Evolutionary conservation across 345 rosid species (phyloP).

Genomic region (Syzygium jambos): DNA sequence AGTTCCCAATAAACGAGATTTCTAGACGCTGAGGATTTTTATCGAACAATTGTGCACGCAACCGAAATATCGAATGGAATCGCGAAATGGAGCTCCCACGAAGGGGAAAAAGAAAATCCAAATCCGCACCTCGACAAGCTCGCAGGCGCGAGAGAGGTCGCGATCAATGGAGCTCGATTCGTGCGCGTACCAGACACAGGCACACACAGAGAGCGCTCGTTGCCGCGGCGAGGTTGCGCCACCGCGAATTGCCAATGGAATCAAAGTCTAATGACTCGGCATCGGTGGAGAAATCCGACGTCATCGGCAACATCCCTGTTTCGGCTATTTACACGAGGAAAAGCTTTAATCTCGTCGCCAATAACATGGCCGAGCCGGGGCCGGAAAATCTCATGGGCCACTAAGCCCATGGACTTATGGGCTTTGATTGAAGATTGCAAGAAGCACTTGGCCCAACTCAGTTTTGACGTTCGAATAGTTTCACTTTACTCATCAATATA

Average conservation of each 20-base stretch:
- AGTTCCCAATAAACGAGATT: too few relatives aligned
- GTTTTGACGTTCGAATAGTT: neutral
- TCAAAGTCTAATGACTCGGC: neutral
- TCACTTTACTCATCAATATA: neutral
- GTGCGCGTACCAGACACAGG: neutral
- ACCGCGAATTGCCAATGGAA: neutral
- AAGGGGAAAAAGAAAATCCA: too few relatives aligned
- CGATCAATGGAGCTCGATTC: neutral
- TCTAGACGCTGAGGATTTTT: too few relatives aligned
- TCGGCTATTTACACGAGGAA: neutral
- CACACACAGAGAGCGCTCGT: neutral
- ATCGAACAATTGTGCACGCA: too few relatives aligned
- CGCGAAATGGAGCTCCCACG: too few relatives aligned
- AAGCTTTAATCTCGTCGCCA: accelerated
- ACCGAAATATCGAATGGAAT: too few relatives aligned
- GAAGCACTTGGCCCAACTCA: neutral
- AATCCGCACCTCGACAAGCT: neutral
- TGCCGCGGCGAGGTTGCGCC: neutral
- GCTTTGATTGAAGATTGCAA: neutral
- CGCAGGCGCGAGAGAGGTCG: neutral
- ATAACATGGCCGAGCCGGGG: neutral
- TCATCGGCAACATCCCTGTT: neutral
- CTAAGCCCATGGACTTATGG: neutral
- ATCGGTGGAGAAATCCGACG: neutral
- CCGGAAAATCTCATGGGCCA: neutral